Evolutionary conservation across 495 filamentous ascomycete species (phyloP).

Genomic region (Cercophora sp.): DNA sequence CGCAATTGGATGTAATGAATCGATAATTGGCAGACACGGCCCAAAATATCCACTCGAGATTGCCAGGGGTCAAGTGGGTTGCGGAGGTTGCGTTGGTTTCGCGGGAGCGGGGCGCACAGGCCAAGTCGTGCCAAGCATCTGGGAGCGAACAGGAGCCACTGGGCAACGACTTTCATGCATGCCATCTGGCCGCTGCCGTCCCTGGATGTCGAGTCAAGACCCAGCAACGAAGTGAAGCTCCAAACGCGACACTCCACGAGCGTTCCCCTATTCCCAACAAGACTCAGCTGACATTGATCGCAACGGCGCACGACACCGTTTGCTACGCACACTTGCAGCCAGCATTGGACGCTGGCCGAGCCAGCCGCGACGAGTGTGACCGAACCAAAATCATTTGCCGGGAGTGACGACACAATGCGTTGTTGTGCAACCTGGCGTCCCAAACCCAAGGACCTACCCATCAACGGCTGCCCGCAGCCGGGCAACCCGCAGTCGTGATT

Average conservation of each 20-base stretch:
- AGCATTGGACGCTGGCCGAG: background rate
- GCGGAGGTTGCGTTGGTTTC: background rate
- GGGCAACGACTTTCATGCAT: background rate
- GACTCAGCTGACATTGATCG: no score
- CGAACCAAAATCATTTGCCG: background rate
- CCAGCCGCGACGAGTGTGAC: background rate
- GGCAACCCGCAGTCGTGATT: background rate
- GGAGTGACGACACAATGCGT: slow-evolving; percentile 2
- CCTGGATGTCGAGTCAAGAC: background rate
- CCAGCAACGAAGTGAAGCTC: background rate
- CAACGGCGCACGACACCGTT: no score
- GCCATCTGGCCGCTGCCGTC: background rate
- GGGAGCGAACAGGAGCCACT: background rate
- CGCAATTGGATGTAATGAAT: background rate
- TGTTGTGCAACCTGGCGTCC: slow-evolving; percentile 1
- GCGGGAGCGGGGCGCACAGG: background rate
- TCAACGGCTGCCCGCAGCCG: slow-evolving; percentile 2
- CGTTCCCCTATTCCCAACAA: no score
- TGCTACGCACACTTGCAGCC: background rate
- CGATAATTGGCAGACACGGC: background rate
- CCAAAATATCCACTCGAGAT: background rate
- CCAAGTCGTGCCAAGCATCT: background rate
- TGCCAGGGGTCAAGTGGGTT: background rate
- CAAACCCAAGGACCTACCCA: slow-evolving; percentile 3
- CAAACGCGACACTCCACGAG: no score